Percentiles rank a stretch among this genome's conserved stretches.
Conservation (phyloP, 108 stramenopile genomes). For the Aurantiochytrium sp. region DNA sequence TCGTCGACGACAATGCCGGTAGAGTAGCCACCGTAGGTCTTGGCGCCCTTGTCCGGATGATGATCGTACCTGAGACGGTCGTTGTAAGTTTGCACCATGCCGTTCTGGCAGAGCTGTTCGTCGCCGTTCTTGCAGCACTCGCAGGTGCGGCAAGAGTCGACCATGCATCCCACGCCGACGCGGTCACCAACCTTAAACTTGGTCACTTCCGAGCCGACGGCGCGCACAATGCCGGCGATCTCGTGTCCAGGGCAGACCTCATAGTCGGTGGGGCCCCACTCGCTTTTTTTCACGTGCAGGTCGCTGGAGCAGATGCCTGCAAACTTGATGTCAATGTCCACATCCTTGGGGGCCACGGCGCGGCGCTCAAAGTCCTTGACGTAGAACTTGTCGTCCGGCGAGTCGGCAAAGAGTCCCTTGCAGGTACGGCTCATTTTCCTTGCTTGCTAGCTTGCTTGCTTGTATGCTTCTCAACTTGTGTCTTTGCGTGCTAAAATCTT, state of each 20-base stretch:
- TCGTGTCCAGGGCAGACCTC: slow-evolving; percentile 42
- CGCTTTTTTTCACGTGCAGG: slow-evolving; percentile 41
- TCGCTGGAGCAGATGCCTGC: slow-evolving; percentile 55
- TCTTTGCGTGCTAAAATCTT: background rate
- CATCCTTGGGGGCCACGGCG: background rate
- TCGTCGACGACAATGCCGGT: slow-evolving; percentile 40
- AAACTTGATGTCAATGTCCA: slow-evolving; percentile 47
- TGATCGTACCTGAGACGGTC: slow-evolving; percentile 2
- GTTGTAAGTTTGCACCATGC: slow-evolving; percentile 27
- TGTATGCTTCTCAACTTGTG: background rate
- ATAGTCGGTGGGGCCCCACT: slow-evolving; percentile 18
- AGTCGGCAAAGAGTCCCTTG: background rate
- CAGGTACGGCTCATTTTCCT: background rate
- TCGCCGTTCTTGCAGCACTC: slow-evolving; percentile 42
- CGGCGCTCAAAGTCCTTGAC: slow-evolving; percentile 12
- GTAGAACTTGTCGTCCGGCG: background rate
- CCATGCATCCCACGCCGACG: slow-evolving; percentile 61
- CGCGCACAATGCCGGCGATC: slow-evolving; percentile 38
- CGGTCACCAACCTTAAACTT: slow-evolving; percentile 57
- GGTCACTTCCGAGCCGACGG: slow-evolving; percentile 49
- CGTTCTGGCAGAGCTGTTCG: slow-evolving; percentile 41
- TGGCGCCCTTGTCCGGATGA: slow-evolving; percentile 16
- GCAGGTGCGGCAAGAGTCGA: slow-evolving; percentile 52
- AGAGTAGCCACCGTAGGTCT: slow-evolving; percentile 45
- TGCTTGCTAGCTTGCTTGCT: background rate